Evolutionary conservation across 306 rosid species (phyloP).

Genomic region (Oemleria cerasiformis): DNA sequence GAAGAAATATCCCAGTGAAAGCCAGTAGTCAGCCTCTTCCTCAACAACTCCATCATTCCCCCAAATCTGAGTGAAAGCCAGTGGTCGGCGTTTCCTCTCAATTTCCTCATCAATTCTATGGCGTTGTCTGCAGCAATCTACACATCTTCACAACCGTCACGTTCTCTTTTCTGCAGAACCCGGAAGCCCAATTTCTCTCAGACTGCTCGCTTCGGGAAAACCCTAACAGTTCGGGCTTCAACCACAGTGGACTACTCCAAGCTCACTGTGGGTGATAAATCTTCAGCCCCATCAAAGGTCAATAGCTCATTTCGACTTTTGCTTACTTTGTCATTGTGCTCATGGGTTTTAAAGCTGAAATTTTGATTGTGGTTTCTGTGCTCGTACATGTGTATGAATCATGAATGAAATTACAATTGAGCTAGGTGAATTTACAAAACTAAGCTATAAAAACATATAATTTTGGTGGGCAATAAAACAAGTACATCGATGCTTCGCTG

Average conservation of each 20-base stretch:
- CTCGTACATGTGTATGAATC: background rate
- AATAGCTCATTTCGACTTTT: conserved; percentile 12
- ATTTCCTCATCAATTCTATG: conserved; percentile 40
- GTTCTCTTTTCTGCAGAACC: conserved; percentile 33
- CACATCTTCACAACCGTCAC: conserved; percentile 47
- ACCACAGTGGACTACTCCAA: conserved; percentile 69
- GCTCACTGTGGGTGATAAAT: conserved; percentile 48
- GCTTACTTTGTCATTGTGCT: background rate
- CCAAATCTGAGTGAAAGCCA: background rate
- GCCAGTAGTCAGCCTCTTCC: conserved; percentile 32
- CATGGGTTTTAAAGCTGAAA: background rate
- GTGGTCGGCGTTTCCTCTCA: conserved; percentile 28
- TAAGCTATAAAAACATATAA: background rate
- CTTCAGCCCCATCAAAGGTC: conserved; percentile 60
- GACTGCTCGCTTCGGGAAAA: conserved; percentile 29
- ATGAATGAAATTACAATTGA: background rate
- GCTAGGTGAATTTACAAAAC: background rate
- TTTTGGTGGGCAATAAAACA: background rate
- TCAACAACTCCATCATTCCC: conserved; percentile 1
- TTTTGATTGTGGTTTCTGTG: background rate
- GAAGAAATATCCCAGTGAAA: conserved; percentile 26
- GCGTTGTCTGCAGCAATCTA: conserved; percentile 59
- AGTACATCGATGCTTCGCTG: background rate
- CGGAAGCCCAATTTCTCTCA: conserved; percentile 39
- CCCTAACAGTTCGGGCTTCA: conserved; percentile 62